Conservation (phyloP, 768 basidiomycete genomes). For the Stropharia rugosoannulata region DNA sequence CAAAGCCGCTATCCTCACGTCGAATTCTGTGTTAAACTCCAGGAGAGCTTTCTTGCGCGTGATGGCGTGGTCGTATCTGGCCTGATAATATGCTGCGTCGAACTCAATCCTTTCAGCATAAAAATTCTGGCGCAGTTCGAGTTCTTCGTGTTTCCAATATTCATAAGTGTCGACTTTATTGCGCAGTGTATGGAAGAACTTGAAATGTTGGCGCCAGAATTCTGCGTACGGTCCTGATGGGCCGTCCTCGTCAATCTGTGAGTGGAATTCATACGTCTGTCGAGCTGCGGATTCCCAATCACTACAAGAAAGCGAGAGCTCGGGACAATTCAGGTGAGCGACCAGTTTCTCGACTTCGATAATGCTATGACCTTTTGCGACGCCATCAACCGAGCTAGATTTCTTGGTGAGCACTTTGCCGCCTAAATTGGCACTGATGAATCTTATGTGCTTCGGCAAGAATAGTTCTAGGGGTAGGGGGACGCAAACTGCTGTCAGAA, state of each 20-base stretch:
- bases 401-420: no score
- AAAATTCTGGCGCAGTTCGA: conserved; percentile 2
- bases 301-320: neutral
- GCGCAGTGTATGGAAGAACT: neutral
- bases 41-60: neutral
- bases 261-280: conserved; percentile 8
- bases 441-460: no score
- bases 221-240: neutral
- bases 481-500: no score
- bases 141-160: conserved; percentile 8
- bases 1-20: neutral
- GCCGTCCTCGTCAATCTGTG: neutral
- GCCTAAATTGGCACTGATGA: no score
- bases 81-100: neutral
- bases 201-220: conserved; percentile 2
- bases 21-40: neutral
- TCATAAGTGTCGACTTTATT: conserved; percentile 5
- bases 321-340: neutral
- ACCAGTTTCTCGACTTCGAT: no score
- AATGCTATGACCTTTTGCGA: no score
- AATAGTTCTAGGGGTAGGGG: no score
- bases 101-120: neutral
- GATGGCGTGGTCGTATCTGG: neutral
- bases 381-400: no score
- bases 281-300: conserved; percentile 11